These are phyloP conservation scores for Blastomyces percursus DNA, from an alignment of 2,329 filamentous ascomycete genomes.

Conservation along the genomic window DNA sequence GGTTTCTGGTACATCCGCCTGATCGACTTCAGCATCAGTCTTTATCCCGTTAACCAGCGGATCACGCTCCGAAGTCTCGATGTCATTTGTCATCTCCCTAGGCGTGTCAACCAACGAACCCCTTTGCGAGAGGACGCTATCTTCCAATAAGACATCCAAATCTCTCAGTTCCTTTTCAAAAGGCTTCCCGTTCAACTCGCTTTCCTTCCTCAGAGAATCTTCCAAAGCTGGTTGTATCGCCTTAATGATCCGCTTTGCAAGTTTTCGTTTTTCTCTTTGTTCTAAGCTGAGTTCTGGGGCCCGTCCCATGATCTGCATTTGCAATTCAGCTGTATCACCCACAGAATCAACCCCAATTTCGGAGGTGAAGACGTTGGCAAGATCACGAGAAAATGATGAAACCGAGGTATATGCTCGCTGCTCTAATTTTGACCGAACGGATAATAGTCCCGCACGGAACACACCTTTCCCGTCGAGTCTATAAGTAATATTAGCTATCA, in stretches of 20 bases:
- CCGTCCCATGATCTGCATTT: conserved; percentile 42
- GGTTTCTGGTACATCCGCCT: neutral
- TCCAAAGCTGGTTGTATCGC: conserved; percentile 68
- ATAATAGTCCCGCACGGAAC: conserved; percentile 45
- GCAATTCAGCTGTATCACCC: conserved; percentile 34
- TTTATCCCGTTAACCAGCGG: conserved; percentile 23
- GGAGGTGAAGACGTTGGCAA: conserved; percentile 46
- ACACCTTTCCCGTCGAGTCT: conserved; percentile 43
- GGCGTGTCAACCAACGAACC: conserved; percentile 11
- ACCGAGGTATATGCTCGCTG: conserved; percentile 51
- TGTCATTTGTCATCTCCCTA: neutral
- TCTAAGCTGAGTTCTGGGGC: conserved; percentile 44
- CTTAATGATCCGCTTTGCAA: conserved; percentile 85
- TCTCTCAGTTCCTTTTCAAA: conserved; percentile 61
- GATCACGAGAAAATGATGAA: conserved; percentile 48
- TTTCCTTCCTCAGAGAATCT: conserved; percentile 64
- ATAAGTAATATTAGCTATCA: conserved; percentile 14
- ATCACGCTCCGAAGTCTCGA: neutral
- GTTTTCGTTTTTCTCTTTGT: conserved; percentile 66
- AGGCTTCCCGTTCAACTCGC: conserved; percentile 62
- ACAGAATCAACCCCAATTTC: conserved; percentile 42
- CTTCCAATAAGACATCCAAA: conserved; percentile 61
- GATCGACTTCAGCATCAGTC: conserved; percentile 11
- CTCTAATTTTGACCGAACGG: conserved; percentile 43
- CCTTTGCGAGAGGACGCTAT: conserved; percentile 48